Evolutionary conservation across 257 asterid species (phyloP).

Genomic region (Buddleja alternifolia): DNA sequence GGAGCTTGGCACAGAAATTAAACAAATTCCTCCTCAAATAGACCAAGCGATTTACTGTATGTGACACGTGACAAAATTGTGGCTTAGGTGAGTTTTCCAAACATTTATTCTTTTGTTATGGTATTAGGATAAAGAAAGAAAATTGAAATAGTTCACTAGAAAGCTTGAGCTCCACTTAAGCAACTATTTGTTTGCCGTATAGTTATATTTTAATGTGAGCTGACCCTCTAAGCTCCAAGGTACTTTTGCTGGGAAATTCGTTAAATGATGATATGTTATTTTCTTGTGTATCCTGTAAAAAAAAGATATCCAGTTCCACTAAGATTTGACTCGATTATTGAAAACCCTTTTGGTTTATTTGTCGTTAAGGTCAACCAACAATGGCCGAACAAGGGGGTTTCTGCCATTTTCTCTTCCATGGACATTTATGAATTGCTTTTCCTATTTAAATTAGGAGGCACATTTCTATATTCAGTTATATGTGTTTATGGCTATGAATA

Average conservation of each 20-base stretch:
- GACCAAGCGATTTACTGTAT: constrained; percentile 50
- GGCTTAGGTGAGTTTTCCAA: constrained; percentile 18
- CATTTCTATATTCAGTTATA: not conserved
- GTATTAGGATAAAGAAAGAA: not conserved
- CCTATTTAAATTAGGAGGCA: not conserved
- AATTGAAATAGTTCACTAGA: not conserved
- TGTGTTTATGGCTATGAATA: not conserved
- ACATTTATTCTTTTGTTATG: constrained; percentile 4
- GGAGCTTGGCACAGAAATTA: constrained; percentile 58
- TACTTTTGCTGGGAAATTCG: not conserved
- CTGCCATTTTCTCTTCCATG: not conserved
- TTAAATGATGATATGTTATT: not conserved
- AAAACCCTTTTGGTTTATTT: not conserved
- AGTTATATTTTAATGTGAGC: no score
- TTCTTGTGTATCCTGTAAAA: not conserved
- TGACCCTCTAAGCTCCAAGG: not conserved
- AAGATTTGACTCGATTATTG: no score
- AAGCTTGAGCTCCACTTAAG: not conserved
- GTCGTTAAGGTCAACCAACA: not conserved
- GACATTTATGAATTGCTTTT: not conserved
- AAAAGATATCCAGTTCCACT: no score
- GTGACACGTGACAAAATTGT: constrained; percentile 23
- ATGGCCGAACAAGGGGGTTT: not conserved
- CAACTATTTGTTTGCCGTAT: not conserved
- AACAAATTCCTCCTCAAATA: constrained; percentile 52